phyloP scores from a whole-genome alignment of 495 filamentous ascomycete genomes.

The Aspergillus kassunensis region DNA sequence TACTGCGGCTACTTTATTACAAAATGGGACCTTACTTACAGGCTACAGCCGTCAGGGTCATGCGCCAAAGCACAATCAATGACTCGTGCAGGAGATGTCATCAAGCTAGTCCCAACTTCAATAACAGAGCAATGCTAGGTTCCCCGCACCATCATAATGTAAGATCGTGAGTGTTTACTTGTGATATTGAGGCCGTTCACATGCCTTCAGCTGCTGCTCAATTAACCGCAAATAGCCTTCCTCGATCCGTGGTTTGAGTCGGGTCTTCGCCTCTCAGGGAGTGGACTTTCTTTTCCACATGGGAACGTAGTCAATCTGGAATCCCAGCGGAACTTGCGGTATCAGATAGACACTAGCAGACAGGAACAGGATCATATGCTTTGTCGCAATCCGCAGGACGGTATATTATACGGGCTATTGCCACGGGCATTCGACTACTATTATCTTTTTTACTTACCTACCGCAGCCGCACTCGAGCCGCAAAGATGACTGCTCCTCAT shows the following conservation, averaged over 20 bases:
- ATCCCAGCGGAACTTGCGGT: neutral
- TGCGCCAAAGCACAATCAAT: neutral
- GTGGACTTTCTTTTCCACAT: slow-evolving; percentile 6
- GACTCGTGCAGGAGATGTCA: slow-evolving; percentile 2
- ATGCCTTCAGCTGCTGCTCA: slow-evolving; percentile 5
- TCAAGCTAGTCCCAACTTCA: neutral
- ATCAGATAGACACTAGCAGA: no score
- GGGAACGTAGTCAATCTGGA: neutral
- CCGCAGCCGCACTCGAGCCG: neutral
- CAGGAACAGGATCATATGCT: slow-evolving; percentile 7
- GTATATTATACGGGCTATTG: slow-evolving; percentile 1
- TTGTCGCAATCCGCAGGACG: neutral
- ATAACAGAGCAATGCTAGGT: neutral
- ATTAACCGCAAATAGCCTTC: slow-evolving; percentile 5
- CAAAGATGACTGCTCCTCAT: slow-evolving; percentile 12
- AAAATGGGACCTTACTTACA: neutral
- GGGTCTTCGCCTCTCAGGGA: slow-evolving; percentile 7
- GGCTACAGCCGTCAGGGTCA: neutral
- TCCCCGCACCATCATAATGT: slow-evolving; percentile 10
- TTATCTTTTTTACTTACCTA: neutral
- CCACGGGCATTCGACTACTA: neutral
- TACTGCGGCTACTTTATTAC: no score
- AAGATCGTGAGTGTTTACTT: no score
- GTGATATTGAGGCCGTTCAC: slow-evolving; percentile 1
- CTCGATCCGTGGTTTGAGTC: slow-evolving; percentile 14